Percentiles rank a stretch among this genome's conserved stretches.
phyloP scores from a whole-genome alignment of 1,139 yeast species.

The Saccharomyces hybrid region DNA sequence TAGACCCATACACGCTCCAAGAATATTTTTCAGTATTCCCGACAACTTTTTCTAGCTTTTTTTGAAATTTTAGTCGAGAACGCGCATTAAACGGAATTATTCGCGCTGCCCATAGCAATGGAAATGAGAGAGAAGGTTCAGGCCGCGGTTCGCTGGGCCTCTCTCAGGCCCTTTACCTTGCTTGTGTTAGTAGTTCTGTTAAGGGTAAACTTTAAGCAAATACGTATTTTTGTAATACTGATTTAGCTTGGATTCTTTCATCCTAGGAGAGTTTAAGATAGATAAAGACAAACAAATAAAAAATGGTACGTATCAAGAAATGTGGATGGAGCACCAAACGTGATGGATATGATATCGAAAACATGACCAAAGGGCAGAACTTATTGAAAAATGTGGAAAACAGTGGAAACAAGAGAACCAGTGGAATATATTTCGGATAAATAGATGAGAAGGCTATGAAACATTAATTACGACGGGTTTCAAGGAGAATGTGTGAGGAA shows the following conservation, averaged over 20 bases:
- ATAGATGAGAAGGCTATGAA: neutral
- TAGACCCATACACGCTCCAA: neutral
- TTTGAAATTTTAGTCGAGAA: neutral
- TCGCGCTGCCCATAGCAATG: neutral
- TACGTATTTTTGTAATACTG: neutral
- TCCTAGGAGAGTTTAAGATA: slow-evolving; percentile 2
- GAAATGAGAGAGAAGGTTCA: neutral
- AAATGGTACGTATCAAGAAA: slow-evolving; percentile 25
- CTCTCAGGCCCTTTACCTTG: neutral
- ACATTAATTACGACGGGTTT: neutral
- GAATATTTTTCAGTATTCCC: neutral
- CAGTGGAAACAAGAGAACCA: too few relatives aligned
- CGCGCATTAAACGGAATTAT: neutral
- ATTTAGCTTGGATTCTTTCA: neutral
- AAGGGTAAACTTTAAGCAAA: neutral
- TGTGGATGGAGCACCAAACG: neutral
- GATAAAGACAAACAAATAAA: slow-evolving; percentile 22
- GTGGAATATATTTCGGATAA: too few relatives aligned
- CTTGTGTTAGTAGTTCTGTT: neutral
- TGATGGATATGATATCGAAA: neutral
- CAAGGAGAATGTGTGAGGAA: too few relatives aligned
- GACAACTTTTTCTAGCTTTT: neutral
- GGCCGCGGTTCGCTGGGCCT: neutral
- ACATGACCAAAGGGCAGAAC: neutral
- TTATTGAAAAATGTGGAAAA: neutral